Evolutionary conservation across 1,284 basidiomycete genomes (phyloP).

Genomic region (Calocybe gambosa): DNA sequence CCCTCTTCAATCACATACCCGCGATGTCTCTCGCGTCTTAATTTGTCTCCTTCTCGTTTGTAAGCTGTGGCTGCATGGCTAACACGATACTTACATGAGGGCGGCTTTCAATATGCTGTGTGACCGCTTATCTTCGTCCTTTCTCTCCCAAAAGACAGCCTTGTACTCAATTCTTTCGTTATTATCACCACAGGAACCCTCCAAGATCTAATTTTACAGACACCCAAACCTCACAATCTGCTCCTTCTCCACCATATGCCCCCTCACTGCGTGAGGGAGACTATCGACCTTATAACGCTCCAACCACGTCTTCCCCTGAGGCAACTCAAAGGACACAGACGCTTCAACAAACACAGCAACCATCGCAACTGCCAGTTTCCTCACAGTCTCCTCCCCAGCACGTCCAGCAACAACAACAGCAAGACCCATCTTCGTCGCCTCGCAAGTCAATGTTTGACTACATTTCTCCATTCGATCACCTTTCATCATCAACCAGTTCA

Average conservation of each 20-base stretch:
- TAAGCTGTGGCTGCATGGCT: constrained; percentile 2
- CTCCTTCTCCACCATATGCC: constrained; percentile 45
- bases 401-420: constrained; percentile 21
- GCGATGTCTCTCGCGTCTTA: background rate
- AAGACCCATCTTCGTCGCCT: constrained; percentile 54
- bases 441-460: constrained; percentile 80
- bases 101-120: background rate
- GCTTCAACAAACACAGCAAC: constrained; percentile 30
- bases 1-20: constrained; percentile 4
- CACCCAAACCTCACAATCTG: constrained; percentile 33
- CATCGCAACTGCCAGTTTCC: constrained; percentile 18
- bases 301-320: constrained; percentile 31
- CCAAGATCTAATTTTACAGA: constrained; percentile 55
- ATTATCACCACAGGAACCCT: constrained; percentile 34
- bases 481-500: constrained; percentile 38
- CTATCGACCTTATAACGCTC: constrained; percentile 39
- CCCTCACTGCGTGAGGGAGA: constrained; percentile 35
- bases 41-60: constrained; percentile 1
- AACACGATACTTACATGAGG: constrained; percentile 10
- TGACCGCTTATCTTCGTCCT: constrained; percentile 1
- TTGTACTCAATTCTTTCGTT: constrained; percentile 8
- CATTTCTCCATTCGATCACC: constrained; percentile 74
- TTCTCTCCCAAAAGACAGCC: constrained; percentile 3
- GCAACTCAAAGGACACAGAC: constrained; percentile 27
- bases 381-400: constrained; percentile 16